Evolutionary conservation across 345 rosid species (phyloP), one percentile per base, ranked within the genome.

Genomic region (Ceriops zippeliana): DNA sequence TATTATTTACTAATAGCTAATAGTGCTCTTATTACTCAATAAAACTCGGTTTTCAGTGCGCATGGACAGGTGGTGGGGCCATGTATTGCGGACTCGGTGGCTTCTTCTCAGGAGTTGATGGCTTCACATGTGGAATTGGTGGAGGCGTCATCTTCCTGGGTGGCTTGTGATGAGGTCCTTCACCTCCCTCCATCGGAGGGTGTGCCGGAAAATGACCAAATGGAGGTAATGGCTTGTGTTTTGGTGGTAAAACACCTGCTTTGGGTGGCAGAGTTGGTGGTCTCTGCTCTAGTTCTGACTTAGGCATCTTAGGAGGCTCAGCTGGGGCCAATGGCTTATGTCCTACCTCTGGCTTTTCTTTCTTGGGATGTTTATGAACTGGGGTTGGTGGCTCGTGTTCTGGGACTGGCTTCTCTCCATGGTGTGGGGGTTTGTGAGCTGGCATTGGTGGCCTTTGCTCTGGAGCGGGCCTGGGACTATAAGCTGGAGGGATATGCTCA

Each of bases 31-130:
- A 27, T 58, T 22, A 2, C 22, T 46, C 17, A 20, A 1, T 58
- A 32, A 2, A 19, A 13, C 35, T 24, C 13, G 7, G 17, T 16
- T 61, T 63, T 75, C 62, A 75, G 28, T 70, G 30, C n/a, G 27
- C 62, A 70, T 59, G 65, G 65, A 26, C 26, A 5, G 71, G 67
- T 27, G 74, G 71, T 8, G 79, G 75, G 60, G 71, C 65, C 62
- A 3, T 75, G 62, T 51, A 37, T 32, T 64, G 46, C 26, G 65
- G 63, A 56, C 5, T 38, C 38, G 15, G 47, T 11, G 47, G 49
- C 49, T 42, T 42, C 49, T 42, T 42, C 49, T 38, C 49, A 42
- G 49, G 49, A 42, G 17, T 2, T 11, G 63, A 61, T 37, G 62
- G 67, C 74, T 62, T 62, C 68, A 22, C 10, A 22, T 42, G 15